These are phyloP conservation scores for Cylindrotheca fusiformis DNA, from an alignment of 108 stramenopile genomes.

Conservation along the genomic window DNA sequence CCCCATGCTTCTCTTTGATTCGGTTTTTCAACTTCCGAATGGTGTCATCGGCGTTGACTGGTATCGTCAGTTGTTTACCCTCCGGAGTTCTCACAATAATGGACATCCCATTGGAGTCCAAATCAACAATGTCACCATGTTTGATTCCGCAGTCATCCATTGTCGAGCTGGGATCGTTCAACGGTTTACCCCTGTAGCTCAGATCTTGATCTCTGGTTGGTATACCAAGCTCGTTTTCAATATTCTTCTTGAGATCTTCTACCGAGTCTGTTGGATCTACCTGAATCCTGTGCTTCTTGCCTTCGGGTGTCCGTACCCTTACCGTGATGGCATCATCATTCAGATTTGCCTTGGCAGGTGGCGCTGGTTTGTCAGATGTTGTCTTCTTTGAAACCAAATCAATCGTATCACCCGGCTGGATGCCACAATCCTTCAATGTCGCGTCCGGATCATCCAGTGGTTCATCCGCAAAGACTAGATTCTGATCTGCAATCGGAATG, in stretches of 20 bases:
- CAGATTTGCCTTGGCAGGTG: too few species aligned
- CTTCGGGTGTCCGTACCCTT: constrained; percentile 14
- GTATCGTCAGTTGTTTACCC: constrained; percentile 2
- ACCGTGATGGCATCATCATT: constrained; percentile 21
- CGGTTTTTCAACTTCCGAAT: constrained; percentile 7
- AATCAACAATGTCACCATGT: constrained; percentile 10
- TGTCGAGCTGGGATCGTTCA: constrained; percentile 7
- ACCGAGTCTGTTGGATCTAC: constrained; percentile 18
- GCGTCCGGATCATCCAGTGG: constrained; percentile 10
- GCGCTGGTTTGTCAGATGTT: too few species aligned
- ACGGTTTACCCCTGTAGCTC: constrained; percentile 11
- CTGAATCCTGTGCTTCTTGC: neutral
- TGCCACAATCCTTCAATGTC: constrained; percentile 10
- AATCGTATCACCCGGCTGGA: constrained; percentile 6
- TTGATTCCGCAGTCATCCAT: constrained; percentile 8
- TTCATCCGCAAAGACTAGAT: constrained; percentile 64
- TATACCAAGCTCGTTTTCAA: constrained; percentile 3
- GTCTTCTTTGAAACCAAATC: constrained; percentile 7
- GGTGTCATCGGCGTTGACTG: constrained; percentile 11
- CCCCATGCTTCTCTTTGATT: constrained; percentile 5
- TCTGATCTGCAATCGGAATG: constrained; percentile 37
- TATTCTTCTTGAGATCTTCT: constrained; percentile 17
- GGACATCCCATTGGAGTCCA: constrained; percentile 20
- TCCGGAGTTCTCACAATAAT: constrained; percentile 7
- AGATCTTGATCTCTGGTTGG: constrained; percentile 7